A percentile compares a stretch with the other conserved stretches of the same genome.
Conservation (phyloP, 2,329 filamentous ascomycete species). For the Fusarium brevicatenulatum region DNA sequence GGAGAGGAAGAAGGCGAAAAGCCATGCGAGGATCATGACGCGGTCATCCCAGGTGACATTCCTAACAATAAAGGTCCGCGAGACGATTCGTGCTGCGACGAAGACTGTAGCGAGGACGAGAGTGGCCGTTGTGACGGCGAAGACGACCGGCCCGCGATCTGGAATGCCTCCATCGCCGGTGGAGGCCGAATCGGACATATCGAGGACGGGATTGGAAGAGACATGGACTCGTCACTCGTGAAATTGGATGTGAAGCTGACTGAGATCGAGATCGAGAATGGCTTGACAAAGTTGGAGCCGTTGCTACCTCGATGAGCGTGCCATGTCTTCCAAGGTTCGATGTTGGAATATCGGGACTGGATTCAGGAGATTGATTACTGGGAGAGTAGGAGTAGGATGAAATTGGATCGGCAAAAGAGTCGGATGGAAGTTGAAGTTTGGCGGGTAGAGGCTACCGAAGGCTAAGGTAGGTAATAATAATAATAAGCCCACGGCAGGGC, state of each 20-base stretch:
- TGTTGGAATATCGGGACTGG: not conserved
- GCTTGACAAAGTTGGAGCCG: slow-evolving; percentile 33
- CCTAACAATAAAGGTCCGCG: slow-evolving; percentile 77
- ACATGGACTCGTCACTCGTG: slow-evolving; percentile 39
- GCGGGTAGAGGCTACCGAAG: not conserved
- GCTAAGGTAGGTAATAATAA: not conserved
- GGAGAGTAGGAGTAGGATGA: not conserved
- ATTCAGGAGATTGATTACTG: not conserved
- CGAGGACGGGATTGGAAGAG: slow-evolving; percentile 32
- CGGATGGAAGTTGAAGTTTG: not conserved
- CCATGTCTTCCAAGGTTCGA: slow-evolving; percentile 36
- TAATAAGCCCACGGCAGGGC: not conserved
- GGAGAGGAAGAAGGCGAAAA: slow-evolving; percentile 73
- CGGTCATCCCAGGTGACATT: slow-evolving; percentile 81
- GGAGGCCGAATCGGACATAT: slow-evolving; percentile 44
- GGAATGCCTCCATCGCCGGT: slow-evolving; percentile 48
- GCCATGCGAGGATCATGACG: slow-evolving; percentile 83
- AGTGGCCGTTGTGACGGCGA: slow-evolving; percentile 76
- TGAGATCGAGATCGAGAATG: slow-evolving; percentile 10
- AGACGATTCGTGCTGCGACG: slow-evolving; percentile 78
- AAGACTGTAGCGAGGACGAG: slow-evolving; percentile 78
- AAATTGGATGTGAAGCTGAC: slow-evolving; percentile 19
- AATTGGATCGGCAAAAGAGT: not conserved
- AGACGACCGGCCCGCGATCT: slow-evolving; percentile 69
- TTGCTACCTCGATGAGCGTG: slow-evolving; percentile 25